phyloP scores from a whole-genome alignment of 2,329 filamentous ascomycete genomes.

The Nemania serpens region DNA sequence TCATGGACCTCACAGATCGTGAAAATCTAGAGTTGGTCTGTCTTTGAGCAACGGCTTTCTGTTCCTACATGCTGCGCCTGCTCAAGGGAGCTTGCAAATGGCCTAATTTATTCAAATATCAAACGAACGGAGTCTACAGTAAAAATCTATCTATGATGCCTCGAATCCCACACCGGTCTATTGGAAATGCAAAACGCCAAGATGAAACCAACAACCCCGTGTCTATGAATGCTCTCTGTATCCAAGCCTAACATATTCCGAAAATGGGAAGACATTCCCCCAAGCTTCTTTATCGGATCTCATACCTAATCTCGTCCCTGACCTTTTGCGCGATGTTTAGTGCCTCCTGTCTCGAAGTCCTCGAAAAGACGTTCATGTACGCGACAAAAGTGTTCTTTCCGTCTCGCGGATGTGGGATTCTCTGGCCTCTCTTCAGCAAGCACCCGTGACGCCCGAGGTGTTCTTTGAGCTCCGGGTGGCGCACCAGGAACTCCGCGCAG shows the following conservation, averaged over 20 bases:
- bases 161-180: not conserved
- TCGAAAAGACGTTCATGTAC: constrained; percentile 40
- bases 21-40: constrained; percentile 71
- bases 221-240: not conserved
- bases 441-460: constrained; percentile 35
- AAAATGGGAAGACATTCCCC: not conserved
- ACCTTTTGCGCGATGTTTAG: constrained; percentile 32
- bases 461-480: constrained; percentile 35
- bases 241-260: not conserved
- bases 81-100: too few relatives aligned
- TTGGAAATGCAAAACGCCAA: not conserved
- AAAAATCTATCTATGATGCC: not conserved
- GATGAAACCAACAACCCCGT: not conserved
- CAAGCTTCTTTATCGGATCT: constrained; percentile 27
- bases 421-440: constrained; percentile 37
- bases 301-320: constrained; percentile 33
- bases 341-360: constrained; percentile 33
- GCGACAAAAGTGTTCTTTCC: constrained; percentile 39
- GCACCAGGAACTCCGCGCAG: constrained; percentile 35
- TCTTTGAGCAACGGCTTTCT: too few relatives aligned
- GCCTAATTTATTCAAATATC: not conserved
- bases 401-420: constrained; percentile 35
- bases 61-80: too few relatives aligned
- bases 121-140: not conserved
- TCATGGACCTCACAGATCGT: constrained; percentile 67